These are phyloP conservation scores for Penstemon eatonii DNA, from an alignment of 257 asterid genomes.

Conservation along the genomic window DNA sequence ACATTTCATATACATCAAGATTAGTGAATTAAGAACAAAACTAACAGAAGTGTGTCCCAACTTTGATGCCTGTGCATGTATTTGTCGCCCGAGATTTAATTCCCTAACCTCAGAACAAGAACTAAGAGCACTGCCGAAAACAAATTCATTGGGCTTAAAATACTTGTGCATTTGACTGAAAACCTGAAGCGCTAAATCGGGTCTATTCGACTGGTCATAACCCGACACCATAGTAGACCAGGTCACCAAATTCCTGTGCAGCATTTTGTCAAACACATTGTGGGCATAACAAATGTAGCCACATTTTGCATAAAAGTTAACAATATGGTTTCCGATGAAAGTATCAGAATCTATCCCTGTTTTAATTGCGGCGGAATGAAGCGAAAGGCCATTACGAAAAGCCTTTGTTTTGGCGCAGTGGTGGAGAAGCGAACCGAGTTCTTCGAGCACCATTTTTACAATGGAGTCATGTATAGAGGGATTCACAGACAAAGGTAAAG, in stretches of 20 bases:
- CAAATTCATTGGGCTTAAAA: constrained; percentile 60
- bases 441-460: constrained; percentile 37
- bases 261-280: constrained; percentile 61
- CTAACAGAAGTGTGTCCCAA: constrained; percentile 42
- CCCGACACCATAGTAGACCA: constrained; percentile 83
- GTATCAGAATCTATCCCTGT: constrained; percentile 44
- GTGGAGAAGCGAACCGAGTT: constrained; percentile 53
- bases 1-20: constrained; percentile 70
- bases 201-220: constrained; percentile 48
- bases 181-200: constrained; percentile 43
- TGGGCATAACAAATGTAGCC: constrained; percentile 46
- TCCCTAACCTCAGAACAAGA: constrained; percentile 60
- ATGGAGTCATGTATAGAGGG: not conserved
- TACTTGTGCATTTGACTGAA: constrained; percentile 44
- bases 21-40: constrained; percentile 63
- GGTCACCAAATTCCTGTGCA: constrained; percentile 52
- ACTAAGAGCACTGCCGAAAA: constrained; percentile 59
- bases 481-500: too few species aligned
- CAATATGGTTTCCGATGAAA: constrained; percentile 48
- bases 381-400: constrained; percentile 40
- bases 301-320: constrained; percentile 73
- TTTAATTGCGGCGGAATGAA: constrained; percentile 65
- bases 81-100: constrained; percentile 52
- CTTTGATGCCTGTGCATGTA: constrained; percentile 58
- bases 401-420: constrained; percentile 55